Evolutionary conservation across 805 yeast genomes (phyloP), one percentile per base, ranked within the genome.

Genomic region (Lipomyces orientalis): DNA sequence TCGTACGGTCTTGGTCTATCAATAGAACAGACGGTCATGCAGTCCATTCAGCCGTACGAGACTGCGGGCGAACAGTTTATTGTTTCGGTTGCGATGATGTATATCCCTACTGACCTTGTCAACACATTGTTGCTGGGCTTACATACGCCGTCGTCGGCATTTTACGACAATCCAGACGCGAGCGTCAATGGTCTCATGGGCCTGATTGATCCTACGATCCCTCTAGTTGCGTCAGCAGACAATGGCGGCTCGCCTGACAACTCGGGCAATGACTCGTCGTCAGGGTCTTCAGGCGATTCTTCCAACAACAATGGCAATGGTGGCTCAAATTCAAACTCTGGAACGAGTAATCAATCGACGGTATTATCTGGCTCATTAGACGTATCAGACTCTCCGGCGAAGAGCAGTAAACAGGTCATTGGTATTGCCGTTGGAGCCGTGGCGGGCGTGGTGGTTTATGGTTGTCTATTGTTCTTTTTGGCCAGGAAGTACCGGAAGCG

Each of bases 41-140:
- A 82, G 66, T 86, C 88, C 76, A 83, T 94, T 73, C 87, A 89
- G 68, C 98, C 98, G 51, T 90, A 87, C 76, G 83, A 88, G 19
- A 84, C 91, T 1, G 64, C 81, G 0, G 79, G 79, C 14, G 82
- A 82, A 60, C 81, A 81, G 59, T 94, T 91, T 78, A 85, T 92
- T 68, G 91, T 91, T 64, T 90, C 98, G 0, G 90, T 93, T 68
- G 98, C 98, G 6, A 90, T 90, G 76, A 89, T 91, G 64, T 92
- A 90, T 76, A 89, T 92, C 80, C 97, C 97, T 29, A 76, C 79
- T 10, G 76, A 78, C 12, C 79, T 83, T 37, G 83, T 90, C 19
- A 73, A 77, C 1, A 76, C 80, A 0, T 81, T 94, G 70, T 85
- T 85, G 66, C 78, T 78, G 19, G 77, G 82, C 51, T 77, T 94